A percentile compares a stretch with the other conserved stretches of the same genome.
Conservation (phyloP, 129 eudicot genomes). For the Flaveria sonorensis region DNA sequence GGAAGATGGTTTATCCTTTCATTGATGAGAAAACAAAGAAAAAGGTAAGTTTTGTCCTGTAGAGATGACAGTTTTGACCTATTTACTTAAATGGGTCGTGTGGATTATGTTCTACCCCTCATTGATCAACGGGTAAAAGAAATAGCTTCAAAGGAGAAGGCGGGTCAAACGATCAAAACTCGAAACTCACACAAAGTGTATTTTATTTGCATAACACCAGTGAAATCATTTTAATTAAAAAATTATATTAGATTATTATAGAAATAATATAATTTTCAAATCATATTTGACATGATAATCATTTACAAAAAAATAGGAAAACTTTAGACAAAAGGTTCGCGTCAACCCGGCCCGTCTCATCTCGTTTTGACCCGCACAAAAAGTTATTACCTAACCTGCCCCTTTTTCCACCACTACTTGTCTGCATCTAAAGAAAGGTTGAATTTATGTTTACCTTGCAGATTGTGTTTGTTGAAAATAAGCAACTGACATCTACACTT, state of each 20-base stretch:
- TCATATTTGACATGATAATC: neutral
- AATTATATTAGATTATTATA: neutral
- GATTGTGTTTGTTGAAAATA: slow-evolving; percentile 78
- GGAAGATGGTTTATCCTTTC: slow-evolving; percentile 81
- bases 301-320: neutral
- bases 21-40: slow-evolving; percentile 76
- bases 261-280: neutral
- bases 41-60: slow-evolving; percentile 46
- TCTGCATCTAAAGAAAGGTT: neutral
- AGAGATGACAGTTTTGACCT: neutral
- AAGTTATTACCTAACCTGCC: neutral
- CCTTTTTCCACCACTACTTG: neutral
- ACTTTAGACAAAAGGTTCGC: neutral
- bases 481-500: slow-evolving; percentile 58
- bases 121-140: neutral
- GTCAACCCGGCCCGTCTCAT: neutral
- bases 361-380: neutral
- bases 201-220: neutral
- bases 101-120: neutral
- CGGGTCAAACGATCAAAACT: neutral
- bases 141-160: neutral
- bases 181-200: neutral
- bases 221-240: too few relatives aligned
- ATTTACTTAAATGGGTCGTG: neutral
- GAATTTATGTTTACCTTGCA: slow-evolving; percentile 43